Percentiles rank a stretch among this genome's conserved stretches.
phyloP scores from a whole-genome alignment of 202 grass and related monocot species.

The Setaria italica region DNA sequence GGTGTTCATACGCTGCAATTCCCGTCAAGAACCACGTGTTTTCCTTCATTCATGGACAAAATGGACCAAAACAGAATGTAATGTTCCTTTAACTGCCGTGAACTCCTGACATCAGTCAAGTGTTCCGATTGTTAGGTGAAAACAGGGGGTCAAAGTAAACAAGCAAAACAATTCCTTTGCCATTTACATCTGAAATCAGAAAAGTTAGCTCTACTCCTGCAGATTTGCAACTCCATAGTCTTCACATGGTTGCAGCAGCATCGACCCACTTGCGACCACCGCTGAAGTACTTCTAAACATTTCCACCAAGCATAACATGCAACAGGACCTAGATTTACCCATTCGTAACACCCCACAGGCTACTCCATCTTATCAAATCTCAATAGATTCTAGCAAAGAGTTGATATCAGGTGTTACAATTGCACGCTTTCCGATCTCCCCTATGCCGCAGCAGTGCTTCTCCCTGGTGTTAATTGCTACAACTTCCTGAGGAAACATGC shows the following conservation, averaged over 20 bases:
- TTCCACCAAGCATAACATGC: neutral
- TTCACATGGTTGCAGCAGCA: neutral
- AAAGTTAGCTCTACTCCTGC: neutral
- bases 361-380: slow-evolving; percentile 38
- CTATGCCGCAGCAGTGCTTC: slow-evolving; percentile 65
- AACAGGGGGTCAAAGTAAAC: neutral
- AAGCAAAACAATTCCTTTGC: neutral
- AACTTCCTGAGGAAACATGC: slow-evolving; percentile 60
- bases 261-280: neutral
- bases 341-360: neutral
- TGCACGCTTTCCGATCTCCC: slow-evolving; percentile 56
- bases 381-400: slow-evolving; percentile 54
- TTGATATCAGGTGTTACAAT: slow-evolving; percentile 58
- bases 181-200: neutral
- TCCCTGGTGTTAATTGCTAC: slow-evolving; percentile 59
- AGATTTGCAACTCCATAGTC: slow-evolving; percentile 1
- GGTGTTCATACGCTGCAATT: neutral
- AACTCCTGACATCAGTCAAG: neutral
- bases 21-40: neutral
- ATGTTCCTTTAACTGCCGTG: neutral
- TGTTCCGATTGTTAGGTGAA: neutral
- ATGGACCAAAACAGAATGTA: neutral
- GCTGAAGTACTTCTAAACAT: neutral
- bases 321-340: neutral
- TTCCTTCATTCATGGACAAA: neutral